Conservation (phyloP, 768 basidiomycete species). For the Rhodosporidiobolus sp. region DNA sequence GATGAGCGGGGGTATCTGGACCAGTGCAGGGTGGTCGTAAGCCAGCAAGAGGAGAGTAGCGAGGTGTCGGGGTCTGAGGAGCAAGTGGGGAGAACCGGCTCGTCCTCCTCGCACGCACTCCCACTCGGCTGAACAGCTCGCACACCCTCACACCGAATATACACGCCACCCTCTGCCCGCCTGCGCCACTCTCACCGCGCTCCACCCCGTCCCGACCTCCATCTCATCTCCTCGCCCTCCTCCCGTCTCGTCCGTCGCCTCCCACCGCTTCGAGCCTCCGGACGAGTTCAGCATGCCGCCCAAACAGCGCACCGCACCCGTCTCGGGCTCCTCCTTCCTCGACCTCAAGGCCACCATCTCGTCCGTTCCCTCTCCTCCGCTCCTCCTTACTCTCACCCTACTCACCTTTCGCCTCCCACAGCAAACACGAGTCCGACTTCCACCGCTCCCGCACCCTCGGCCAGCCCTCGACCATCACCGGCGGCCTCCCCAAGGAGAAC, state of each 20-base stretch:
- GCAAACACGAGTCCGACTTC: constrained; percentile 35
- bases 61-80: too few species aligned
- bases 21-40: too few species aligned
- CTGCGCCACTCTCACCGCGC: too few species aligned
- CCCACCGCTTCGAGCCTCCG: neutral
- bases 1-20: too few species aligned
- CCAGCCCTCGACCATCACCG: neutral
- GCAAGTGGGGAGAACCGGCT: too few species aligned
- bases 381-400: neutral
- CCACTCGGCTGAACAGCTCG: too few species aligned
- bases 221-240: neutral
- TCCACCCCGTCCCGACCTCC: too few species aligned
- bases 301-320: constrained; percentile 1
- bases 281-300: constrained; percentile 2
- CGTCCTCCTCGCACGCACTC: too few species aligned
- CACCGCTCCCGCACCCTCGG: constrained; percentile 10
- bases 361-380: constrained; percentile 21
- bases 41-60: too few species aligned
- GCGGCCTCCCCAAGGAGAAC: neutral
- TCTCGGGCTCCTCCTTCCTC: constrained; percentile 29
- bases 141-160: too few species aligned
- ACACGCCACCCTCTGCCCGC: too few species aligned
- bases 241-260: neutral
- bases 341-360: constrained; percentile 32
- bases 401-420: neutral